A percentile compares a stretch with the other conserved stretches of the same genome.
These are phyloP conservation scores for Blepharisma undulans DNA, from an alignment of 169 alveolate genomes.

Conservation along the genomic window DNA sequence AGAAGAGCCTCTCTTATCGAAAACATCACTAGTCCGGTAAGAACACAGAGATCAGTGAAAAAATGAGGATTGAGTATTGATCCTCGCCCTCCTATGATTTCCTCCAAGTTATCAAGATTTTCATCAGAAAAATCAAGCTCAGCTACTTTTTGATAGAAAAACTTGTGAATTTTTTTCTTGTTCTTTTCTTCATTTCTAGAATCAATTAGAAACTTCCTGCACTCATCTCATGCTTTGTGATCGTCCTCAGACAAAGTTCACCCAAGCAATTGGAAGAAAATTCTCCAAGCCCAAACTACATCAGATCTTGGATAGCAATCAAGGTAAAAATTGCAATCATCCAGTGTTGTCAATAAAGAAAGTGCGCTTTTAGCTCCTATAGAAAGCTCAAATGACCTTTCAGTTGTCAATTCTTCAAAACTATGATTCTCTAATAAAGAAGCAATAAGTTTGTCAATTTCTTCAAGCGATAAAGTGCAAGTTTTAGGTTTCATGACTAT, in stretches of 20 bases:
- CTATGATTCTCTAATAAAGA: neutral
- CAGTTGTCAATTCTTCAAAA: neutral
- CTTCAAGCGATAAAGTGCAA: slow-evolving; percentile 1
- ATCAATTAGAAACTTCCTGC: slow-evolving; percentile 11
- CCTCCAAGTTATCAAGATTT: slow-evolving; percentile 22
- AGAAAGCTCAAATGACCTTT: slow-evolving; percentile 12
- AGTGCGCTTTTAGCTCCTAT: slow-evolving; percentile 36
- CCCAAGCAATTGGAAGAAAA: neutral
- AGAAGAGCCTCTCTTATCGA: slow-evolving; percentile 23
- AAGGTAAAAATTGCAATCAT: slow-evolving; percentile 8
- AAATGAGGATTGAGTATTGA: neutral
- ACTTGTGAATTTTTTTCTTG: neutral
- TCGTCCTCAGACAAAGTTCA: neutral
- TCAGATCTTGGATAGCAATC: slow-evolving; percentile 11
- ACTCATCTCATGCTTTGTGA: slow-evolving; percentile 16
- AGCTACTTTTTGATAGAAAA: neutral
- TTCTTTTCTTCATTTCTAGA: slow-evolving; percentile 19
- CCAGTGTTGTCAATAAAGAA: slow-evolving; percentile 8
- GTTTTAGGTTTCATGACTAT: neutral
- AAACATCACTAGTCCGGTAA: slow-evolving; percentile 17
- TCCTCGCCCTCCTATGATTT: neutral
- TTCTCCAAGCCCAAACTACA: slow-evolving; percentile 3
- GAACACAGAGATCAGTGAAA: slow-evolving; percentile 23
- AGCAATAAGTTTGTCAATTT: neutral
- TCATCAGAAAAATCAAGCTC: slow-evolving; percentile 15